Conservation (phyloP, 2,329 filamentous ascomycete genomes). For the Colletotrichum destructivum region DNA sequence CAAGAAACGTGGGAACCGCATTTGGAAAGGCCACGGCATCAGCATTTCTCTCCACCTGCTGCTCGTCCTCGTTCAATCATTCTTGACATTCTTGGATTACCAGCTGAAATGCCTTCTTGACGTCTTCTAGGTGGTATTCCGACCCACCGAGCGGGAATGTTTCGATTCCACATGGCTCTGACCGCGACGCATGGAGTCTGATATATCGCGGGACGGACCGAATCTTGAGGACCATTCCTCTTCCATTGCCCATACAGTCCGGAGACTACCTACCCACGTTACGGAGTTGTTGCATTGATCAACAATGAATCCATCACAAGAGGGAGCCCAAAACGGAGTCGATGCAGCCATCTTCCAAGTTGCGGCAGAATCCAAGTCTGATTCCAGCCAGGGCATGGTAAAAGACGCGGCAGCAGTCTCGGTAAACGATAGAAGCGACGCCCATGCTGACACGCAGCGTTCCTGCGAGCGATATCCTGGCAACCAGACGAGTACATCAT, state of each 20-base stretch:
- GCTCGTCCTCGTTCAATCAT: not conserved
- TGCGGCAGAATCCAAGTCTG: too few relatives aligned
- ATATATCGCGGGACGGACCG: not conserved
- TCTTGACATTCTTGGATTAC: too few relatives aligned
- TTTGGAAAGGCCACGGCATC: not conserved
- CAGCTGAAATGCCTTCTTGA: not conserved
- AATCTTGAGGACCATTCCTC: not conserved
- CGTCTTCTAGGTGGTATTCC: not conserved
- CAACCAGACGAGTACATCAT: too few relatives aligned
- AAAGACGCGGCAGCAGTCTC: not conserved
- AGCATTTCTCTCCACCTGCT: not conserved
- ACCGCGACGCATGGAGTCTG: not conserved
- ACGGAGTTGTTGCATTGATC: too few relatives aligned
- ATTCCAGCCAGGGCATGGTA: not conserved
- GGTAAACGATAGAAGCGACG: not conserved
- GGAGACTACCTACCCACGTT: too few relatives aligned
- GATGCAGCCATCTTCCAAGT: not conserved
- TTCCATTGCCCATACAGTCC: not conserved
- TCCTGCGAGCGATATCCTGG: too few relatives aligned
- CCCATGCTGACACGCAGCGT: too few relatives aligned
- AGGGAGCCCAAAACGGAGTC: not conserved
- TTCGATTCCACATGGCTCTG: not conserved
- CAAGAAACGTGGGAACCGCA: not conserved
- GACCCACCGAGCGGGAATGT: not conserved
- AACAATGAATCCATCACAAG: not conserved